Evolutionary conservation across 305 asterid genomes (phyloP).

Genomic region (Withania somnifera): DNA sequence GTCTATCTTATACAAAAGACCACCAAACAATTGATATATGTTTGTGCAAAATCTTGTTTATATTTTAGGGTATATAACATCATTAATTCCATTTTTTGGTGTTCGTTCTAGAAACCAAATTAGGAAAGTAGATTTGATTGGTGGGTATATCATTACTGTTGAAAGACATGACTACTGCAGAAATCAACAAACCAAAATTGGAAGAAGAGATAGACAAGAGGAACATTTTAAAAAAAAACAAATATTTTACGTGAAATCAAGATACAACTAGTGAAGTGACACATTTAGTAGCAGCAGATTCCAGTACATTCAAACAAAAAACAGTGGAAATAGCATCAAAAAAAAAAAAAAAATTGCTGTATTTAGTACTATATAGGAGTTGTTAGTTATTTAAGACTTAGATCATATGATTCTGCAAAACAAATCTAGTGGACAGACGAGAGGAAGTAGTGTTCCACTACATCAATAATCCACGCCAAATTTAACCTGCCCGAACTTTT

Average conservation of each 20-base stretch:
- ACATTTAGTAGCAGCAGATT: conserved; percentile 5
- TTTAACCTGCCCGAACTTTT: too few species aligned
- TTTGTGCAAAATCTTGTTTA: background rate
- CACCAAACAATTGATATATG: background rate
- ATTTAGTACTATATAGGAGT: background rate
- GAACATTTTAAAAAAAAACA: conserved; percentile 26
- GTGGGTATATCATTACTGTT: conserved; percentile 29
- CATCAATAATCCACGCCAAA: conserved; percentile 1
- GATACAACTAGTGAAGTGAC: conserved; percentile 19
- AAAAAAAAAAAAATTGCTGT: background rate
- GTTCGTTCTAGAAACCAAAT: conserved; percentile 20
- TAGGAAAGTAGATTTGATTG: conserved; percentile 37
- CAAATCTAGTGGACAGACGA: background rate
- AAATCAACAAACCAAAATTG: conserved; percentile 32
- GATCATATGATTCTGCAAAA: conserved; percentile 11
- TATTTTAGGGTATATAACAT: background rate
- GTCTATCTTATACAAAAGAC: background rate
- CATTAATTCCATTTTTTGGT: conserved; percentile 19
- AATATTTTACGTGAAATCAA: conserved; percentile 45
- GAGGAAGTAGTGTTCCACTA: conserved; percentile 4
- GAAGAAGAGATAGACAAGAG: conserved; percentile 24
- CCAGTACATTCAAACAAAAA: background rate
- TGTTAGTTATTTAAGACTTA: background rate
- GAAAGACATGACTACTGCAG: conserved; percentile 53
- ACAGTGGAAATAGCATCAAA: background rate